A percentile compares a stretch with the other conserved stretches of the same genome.
phyloP scores from a whole-genome alignment of 1,284 basidiomycete species.

The Malassezia dermatis region DNA sequence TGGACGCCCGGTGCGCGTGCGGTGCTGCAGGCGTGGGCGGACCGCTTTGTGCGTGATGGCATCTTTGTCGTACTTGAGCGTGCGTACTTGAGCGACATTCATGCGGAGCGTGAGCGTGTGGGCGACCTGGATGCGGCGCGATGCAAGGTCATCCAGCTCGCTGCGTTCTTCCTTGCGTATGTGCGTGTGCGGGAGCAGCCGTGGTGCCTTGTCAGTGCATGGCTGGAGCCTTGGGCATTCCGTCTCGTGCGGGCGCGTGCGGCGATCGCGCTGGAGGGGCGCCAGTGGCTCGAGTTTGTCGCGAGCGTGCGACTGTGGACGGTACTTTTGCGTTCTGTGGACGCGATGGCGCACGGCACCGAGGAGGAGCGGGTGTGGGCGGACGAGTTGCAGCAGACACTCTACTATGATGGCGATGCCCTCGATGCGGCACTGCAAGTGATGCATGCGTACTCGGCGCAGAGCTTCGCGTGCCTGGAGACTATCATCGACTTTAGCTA shows the following conservation, averaged over 20 bases:
- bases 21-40: constrained; percentile 34
- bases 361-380: constrained; percentile 29
- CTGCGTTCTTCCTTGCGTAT: constrained; percentile 43
- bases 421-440: constrained; percentile 35
- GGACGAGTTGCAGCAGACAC: constrained; percentile 37
- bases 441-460: constrained; percentile 30
- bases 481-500: constrained; percentile 36
- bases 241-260: constrained; percentile 35
- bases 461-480: constrained; percentile 42
- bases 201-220: constrained; percentile 28
- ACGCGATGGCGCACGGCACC: constrained; percentile 31
- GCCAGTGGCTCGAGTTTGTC: constrained; percentile 42
- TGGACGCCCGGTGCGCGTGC: constrained; percentile 33
- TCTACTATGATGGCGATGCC: constrained; percentile 41
- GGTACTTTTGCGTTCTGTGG: constrained; percentile 35
- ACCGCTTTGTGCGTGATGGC: constrained; percentile 33
- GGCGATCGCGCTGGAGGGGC: constrained; percentile 27
- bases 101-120: constrained; percentile 40
- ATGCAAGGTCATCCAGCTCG: constrained; percentile 37
- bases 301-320: constrained; percentile 41
- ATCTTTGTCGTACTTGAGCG: constrained; percentile 3
- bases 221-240: constrained; percentile 45
- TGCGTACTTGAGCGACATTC: constrained; percentile 37
- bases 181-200: constrained; percentile 35
- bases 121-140: constrained; percentile 41